These are phyloP conservation scores for Dispira simplex DNA, from an alignment of 192 early-diverging fungal species.

Conservation along the genomic window DNA sequence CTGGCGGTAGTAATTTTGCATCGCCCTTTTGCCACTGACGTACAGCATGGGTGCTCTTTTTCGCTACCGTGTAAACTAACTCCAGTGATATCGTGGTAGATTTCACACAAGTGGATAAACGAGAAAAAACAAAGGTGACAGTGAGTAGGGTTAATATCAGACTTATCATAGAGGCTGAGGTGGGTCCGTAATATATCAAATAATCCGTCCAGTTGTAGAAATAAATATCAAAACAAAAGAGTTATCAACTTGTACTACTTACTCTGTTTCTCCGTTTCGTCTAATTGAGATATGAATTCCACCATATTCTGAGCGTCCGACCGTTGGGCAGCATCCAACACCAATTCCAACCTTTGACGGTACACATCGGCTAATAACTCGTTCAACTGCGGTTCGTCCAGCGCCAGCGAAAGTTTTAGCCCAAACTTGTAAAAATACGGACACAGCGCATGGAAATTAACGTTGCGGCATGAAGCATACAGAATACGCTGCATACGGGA, in stretches of 20 bases:
- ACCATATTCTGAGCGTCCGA: constrained; percentile 7
- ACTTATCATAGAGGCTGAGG: neutral
- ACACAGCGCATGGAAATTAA: constrained; percentile 22
- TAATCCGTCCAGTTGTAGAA: neutral
- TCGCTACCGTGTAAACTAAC: neutral
- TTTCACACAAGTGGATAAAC: neutral
- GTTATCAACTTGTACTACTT: neutral
- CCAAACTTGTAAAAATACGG: constrained; percentile 29
- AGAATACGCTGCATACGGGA: constrained; percentile 18
- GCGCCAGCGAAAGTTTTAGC: constrained; percentile 16
- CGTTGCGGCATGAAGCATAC: constrained; percentile 18
- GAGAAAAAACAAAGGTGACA: neutral
- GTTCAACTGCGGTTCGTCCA: constrained; percentile 13
- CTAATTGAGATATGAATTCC: constrained; percentile 3
- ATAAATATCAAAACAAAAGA: no score
- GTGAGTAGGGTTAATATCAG: neutral
- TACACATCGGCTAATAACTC: constrained; percentile 14
- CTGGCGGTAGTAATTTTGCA: neutral
- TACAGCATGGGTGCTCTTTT: neutral
- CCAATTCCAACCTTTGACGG: neutral
- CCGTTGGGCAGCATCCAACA: constrained; percentile 6
- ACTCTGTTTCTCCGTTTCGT: constrained; percentile 1
- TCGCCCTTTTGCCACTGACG: constrained; percentile 6
- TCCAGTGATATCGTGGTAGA: neutral
- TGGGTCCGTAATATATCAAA: neutral